Percentiles rank a stretch among this genome's conserved stretches.
Evolutionary conservation across 2,329 filamentous ascomycete species (phyloP).

Genomic region (Sarocladiaceae sp.): DNA sequence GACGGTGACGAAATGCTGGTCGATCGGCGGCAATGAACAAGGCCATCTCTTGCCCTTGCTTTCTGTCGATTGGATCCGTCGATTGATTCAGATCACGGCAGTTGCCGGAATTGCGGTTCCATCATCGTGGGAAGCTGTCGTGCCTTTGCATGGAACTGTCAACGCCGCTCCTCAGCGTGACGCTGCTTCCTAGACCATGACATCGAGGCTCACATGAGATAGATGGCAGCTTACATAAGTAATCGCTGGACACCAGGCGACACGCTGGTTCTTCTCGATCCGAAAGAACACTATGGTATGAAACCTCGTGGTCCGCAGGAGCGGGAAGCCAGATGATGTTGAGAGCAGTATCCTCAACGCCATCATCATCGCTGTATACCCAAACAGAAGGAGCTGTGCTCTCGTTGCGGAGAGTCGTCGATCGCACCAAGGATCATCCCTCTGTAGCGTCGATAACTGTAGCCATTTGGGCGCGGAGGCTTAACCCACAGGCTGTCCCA

Average conservation of each 20-base stretch:
- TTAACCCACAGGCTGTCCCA: no score
- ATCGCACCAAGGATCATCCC: neutral
- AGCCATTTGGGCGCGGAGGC: no score
- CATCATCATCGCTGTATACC: neutral
- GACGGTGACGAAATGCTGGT: neutral
- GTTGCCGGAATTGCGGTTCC: conserved; percentile 4
- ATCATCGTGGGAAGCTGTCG: neutral
- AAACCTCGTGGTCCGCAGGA: neutral
- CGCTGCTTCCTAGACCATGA: no score
- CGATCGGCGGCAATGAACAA: neutral
- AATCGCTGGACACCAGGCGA: no score
- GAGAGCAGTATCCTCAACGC: conserved; percentile 4
- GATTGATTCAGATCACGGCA: conserved; percentile 9
- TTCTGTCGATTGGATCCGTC: conserved; percentile 1
- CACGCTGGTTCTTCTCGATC: no score
- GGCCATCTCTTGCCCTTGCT: conserved; percentile 4
- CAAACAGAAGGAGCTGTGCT: neutral
- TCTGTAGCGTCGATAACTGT: no score
- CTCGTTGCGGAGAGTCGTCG: neutral
- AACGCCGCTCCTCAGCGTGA: neutral
- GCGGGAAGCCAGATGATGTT: conserved; percentile 6
- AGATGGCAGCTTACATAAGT: no score
- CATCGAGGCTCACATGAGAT: no score
- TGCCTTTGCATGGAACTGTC: neutral
- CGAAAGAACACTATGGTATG: neutral